Base-by-base conservation (phyloP, 805 yeast species). In the Citeromyces nyonsensis region DNA sequence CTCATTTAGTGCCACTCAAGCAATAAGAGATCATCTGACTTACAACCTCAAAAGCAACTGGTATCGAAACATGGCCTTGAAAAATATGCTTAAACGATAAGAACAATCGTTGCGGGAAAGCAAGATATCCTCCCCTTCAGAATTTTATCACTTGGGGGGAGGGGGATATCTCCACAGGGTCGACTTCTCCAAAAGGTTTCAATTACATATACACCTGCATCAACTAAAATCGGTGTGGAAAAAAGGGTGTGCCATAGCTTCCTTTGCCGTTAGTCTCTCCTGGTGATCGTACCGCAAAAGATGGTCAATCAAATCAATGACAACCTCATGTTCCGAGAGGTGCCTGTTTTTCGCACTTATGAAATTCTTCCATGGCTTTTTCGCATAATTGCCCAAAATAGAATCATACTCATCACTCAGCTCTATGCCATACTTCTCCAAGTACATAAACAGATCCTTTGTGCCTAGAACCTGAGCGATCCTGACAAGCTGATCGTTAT, bases 401-500 rank as follows among this genome's bases (percentile, higher is more conserved):
- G 73, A 79, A 52, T 84, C 93, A 51, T 80, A 82, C 47, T 85
- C 94, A 24, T 70, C 68, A 31, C 82, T 75, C 40, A 85, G 63
- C 30, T 63, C 62, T 40, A 85, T 65, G 27, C 69, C 69, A 52
- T 84, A 85, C 49, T 76, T 80, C 33, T 62, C 55, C 40, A 79
- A 60, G 51, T 83, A 84, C 31, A 55, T 57, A 46, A 72, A 58
- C 33, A 85, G 61, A 41, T 74, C 86, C 37, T 76, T 79, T 1
- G 94, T 79, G 13, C 95, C 95, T 44, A 85, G 63, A 2, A 85
- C 91, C 38, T 82, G 68, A 10, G 85, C 94, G 39, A 85, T 84
- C 52, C 83, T 86, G 15, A 85, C 94, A 45, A 85, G 59, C 57
- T 85, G 95, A 57, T 85, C 95, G 27, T 85, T 81, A 52, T 85